Evolutionary conservation across 164 flowering plant species (phyloP).

Genomic region (Protea cynaroides): DNA sequence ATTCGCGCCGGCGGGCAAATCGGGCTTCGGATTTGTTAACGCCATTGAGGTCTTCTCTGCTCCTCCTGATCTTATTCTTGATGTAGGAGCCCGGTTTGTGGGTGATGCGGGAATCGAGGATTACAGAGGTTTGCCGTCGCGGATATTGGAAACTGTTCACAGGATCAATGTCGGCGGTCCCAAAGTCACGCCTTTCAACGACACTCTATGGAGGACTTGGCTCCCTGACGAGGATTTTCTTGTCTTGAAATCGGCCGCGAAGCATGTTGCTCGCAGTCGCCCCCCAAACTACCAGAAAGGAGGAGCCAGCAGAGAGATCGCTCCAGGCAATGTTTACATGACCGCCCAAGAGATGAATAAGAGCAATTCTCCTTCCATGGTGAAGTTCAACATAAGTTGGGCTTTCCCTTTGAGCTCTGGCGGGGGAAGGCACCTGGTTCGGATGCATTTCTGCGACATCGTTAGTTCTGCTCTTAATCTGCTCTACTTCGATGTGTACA

Average conservation of each 20-base stretch:
- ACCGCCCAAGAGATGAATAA: constrained; percentile 73
- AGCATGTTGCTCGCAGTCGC: constrained; percentile 7
- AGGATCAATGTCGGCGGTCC: constrained; percentile 81
- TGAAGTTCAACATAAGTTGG: constrained; percentile 69
- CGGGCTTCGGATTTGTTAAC: constrained; percentile 49
- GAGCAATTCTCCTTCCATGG: constrained; percentile 14
- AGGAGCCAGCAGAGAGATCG: constrained; percentile 48
- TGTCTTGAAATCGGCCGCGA: constrained; percentile 44
- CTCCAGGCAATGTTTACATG: constrained; percentile 75
- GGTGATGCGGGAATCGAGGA: constrained; percentile 19
- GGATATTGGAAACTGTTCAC: constrained; percentile 46
- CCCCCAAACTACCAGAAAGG: constrained; percentile 44
- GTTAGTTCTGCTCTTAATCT: constrained; percentile 45
- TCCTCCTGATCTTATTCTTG: constrained; percentile 46
- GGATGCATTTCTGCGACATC: constrained; percentile 85
- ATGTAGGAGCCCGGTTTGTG: constrained; percentile 29
- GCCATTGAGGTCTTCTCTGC: constrained; percentile 82
- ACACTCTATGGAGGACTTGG: constrained; percentile 84
- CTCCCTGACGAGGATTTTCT: constrained; percentile 61
- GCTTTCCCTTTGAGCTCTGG: constrained; percentile 37
- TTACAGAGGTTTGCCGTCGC: constrained; percentile 28
- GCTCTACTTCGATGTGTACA: constrained; percentile 60
- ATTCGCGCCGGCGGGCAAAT: constrained; percentile 30
- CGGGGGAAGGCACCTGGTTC: constrained; percentile 40
- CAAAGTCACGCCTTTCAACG: constrained; percentile 56